Percentiles rank a stretch among this genome's conserved stretches.
These are phyloP conservation scores for Rhodotorula glutinis DNA, from an alignment of 1,284 basidiomycete species.

Conservation along the genomic window DNA sequence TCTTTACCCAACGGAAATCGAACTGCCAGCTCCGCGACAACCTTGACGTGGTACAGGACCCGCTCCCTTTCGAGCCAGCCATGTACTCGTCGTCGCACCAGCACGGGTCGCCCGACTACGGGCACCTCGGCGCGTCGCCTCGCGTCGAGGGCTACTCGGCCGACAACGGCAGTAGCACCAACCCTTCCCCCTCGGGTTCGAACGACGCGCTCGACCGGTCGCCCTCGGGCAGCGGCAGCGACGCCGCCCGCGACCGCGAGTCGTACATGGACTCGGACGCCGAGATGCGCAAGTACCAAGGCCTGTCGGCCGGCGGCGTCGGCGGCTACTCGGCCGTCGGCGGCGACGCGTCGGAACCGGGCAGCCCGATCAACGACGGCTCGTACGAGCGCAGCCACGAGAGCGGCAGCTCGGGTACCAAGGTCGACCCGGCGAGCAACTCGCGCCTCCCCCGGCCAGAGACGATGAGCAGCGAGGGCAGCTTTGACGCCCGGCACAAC, in stretches of 20 bases:
- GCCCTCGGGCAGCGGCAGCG: constrained; percentile 6
- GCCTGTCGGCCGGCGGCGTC: constrained; percentile 37
- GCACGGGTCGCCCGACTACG: constrained; percentile 14
- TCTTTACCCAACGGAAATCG: no score
- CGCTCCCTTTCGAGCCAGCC: neutral
- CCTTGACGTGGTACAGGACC: no score
- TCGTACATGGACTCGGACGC: constrained; percentile 38
- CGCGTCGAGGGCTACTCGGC: constrained; percentile 8
- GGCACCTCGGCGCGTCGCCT: constrained; percentile 4
- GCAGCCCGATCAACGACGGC: constrained; percentile 28
- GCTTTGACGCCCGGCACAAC: constrained; percentile 24
- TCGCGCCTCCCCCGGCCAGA: constrained; percentile 25
- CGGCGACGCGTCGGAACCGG: constrained; percentile 35
- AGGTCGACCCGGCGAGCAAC: constrained; percentile 26
- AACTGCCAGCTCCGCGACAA: no score
- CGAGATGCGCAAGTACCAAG: constrained; percentile 41
- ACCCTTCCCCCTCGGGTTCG: constrained; percentile 19
- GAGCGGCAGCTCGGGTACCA: constrained; percentile 36
- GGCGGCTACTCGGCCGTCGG: constrained; percentile 39
- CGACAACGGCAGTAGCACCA: constrained; percentile 6
- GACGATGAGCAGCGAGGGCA: constrained; percentile 41
- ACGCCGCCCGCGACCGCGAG: constrained; percentile 16
- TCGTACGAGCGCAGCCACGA: constrained; percentile 41
- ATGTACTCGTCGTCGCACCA: constrained; percentile 26
- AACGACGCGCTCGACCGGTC: constrained; percentile 31